Conservation (phyloP, 768 basidiomycete species). For the Butyriboletus loyo region DNA sequence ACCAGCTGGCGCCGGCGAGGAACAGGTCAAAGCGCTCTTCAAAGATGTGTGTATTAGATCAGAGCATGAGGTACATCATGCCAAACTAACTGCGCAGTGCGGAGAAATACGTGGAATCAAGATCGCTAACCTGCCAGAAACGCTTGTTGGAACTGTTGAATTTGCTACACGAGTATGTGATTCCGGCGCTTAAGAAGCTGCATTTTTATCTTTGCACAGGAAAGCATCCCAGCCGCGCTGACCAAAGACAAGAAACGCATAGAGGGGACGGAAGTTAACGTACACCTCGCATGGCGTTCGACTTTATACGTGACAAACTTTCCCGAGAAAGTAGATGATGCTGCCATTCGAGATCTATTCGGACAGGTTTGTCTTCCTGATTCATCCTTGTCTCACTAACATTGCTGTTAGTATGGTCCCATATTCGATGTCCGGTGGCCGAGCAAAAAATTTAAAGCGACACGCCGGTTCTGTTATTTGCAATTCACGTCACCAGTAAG, state of each 20-base stretch:
- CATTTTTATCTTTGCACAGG: slow-evolving; percentile 39
- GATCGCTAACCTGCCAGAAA: slow-evolving; percentile 56
- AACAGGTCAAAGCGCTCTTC: slow-evolving; percentile 71
- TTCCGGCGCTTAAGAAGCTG: neutral
- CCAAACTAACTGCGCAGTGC: slow-evolving; percentile 54
- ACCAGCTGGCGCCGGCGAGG: slow-evolving; percentile 52
- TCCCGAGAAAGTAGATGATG: slow-evolving; percentile 80
- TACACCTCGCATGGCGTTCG: slow-evolving; percentile 90
- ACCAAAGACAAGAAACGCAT: slow-evolving; percentile 95
- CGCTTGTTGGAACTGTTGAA: slow-evolving; percentile 83
- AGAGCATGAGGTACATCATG: neutral
- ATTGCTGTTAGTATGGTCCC: slow-evolving; percentile 65
- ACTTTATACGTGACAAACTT: slow-evolving; percentile 97
- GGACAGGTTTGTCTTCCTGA: slow-evolving; percentile 51
- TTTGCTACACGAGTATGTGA: slow-evolving; percentile 57
- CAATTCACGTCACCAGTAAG: slow-evolving; percentile 84
- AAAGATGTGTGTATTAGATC: slow-evolving; percentile 63
- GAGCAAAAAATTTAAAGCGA: slow-evolving; percentile 91
- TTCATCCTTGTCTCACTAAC: neutral
- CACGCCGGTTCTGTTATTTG: slow-evolving; percentile 90
- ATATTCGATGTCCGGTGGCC: slow-evolving; percentile 98
- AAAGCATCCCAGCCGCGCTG: slow-evolving; percentile 78
- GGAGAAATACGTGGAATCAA: slow-evolving; percentile 85
- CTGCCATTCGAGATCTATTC: slow-evolving; percentile 71
- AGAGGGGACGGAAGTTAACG: slow-evolving; percentile 69